Conservation (phyloP, 23 red algal genomes). For the Gracilaria vermiculophylla region DNA sequence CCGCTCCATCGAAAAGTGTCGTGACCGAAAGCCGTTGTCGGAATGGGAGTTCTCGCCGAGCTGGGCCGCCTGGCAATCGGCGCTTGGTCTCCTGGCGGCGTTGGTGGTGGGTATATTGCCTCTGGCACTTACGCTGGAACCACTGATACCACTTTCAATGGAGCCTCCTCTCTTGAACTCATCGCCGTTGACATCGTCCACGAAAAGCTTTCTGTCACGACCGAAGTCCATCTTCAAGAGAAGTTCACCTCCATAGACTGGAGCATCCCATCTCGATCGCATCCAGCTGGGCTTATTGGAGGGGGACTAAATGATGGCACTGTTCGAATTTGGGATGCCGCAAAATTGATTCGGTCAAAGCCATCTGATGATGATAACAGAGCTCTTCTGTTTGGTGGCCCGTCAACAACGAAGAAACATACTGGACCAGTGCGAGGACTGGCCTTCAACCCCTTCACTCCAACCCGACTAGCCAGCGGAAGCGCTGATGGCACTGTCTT, state of each 20-base stretch:
- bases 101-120: constrained; percentile 48
- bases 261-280: constrained; percentile 50
- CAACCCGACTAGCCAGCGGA: constrained; percentile 78
- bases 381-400: constrained; percentile 56
- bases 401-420: constrained; percentile 49
- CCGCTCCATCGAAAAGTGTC: background rate
- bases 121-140: constrained; percentile 50
- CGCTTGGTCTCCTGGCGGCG: constrained; percentile 77
- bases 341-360: constrained; percentile 45
- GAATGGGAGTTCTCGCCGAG: constrained; percentile 84
- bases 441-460: constrained; percentile 73
- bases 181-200: constrained; percentile 58
- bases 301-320: constrained; percentile 81
- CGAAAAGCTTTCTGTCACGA: constrained; percentile 11
- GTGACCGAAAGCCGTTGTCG: background rate
- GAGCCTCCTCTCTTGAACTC: constrained; percentile 54
- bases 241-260: constrained; percentile 68
- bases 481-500: constrained; percentile 79
- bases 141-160: constrained; percentile 44
- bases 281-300: constrained; percentile 67
- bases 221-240: constrained; percentile 29
- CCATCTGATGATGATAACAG: constrained; percentile 25
- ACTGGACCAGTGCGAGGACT: constrained; percentile 57
- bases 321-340: constrained; percentile 89
- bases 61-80: constrained; percentile 58